phyloP scores from a whole-genome alignment of 2,329 filamentous ascomycete genomes.

The Pseudogymnoascus sp. region DNA sequence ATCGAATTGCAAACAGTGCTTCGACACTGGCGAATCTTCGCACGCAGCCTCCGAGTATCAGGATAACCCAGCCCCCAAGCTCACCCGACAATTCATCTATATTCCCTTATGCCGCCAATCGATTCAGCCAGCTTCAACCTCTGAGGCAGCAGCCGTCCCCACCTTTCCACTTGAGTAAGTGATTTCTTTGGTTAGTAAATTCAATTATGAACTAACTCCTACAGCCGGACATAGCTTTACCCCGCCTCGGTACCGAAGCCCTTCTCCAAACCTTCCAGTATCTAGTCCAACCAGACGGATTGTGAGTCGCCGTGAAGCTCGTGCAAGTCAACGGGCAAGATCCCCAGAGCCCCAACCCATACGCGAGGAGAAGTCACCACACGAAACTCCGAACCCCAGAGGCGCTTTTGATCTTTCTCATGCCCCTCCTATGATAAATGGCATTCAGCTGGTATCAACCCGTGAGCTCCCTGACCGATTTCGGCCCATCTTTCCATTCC shows the following conservation, averaged over 20 bases:
- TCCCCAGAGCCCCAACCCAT: neutral
- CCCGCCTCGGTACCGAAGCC: slow-evolving; percentile 14
- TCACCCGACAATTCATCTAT: slow-evolving; percentile 11
- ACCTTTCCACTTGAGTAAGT: slow-evolving; percentile 25
- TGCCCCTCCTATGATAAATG: slow-evolving; percentile 31
- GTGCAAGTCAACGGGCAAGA: neutral
- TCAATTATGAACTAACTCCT: neutral
- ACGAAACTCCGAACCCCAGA: neutral
- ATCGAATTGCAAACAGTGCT: neutral
- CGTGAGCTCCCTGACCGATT: slow-evolving; percentile 62
- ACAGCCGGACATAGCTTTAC: neutral
- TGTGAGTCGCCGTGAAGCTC: slow-evolving; percentile 19
- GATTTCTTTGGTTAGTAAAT: neutral
- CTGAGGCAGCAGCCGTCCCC: slow-evolving; percentile 24
- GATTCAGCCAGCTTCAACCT: slow-evolving; percentile 19
- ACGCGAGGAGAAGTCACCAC: neutral
- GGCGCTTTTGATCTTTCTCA: slow-evolving; percentile 11
- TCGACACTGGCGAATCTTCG: slow-evolving; percentile 6
- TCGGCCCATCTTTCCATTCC: slow-evolving; percentile 62
- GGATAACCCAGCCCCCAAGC: neutral
- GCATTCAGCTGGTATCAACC: slow-evolving; percentile 52
- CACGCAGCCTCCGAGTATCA: neutral
- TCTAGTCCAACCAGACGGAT: slow-evolving; percentile 26
- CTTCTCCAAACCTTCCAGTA: slow-evolving; percentile 16
- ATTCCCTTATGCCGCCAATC: slow-evolving; percentile 15